phyloP scores from a whole-genome alignment of 2,329 filamentous ascomycete species.

The Lasiodiplodia gonubiensis region DNA sequence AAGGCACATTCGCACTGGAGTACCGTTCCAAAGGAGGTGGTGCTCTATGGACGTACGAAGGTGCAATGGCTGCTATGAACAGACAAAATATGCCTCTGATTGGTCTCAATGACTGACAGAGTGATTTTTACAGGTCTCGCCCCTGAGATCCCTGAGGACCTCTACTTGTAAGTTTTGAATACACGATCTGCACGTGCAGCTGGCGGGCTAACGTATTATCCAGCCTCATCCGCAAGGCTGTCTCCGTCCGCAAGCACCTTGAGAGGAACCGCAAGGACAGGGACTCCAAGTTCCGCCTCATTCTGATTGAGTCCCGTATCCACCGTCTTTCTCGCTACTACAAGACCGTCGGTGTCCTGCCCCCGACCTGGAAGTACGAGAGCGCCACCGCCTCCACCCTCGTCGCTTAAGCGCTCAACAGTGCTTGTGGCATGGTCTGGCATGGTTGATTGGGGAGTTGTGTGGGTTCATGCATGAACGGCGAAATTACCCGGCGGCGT shows the following conservation, averaged over 20 bases:
- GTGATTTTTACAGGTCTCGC: slow-evolving; percentile 76
- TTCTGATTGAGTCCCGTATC: slow-evolving; percentile 99
- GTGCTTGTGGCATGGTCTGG: background rate
- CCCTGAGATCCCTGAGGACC: slow-evolving; percentile 97
- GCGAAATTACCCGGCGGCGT: slow-evolving; percentile 14
- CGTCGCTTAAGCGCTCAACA: slow-evolving; percentile 72
- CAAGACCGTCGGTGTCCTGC: slow-evolving; percentile 85
- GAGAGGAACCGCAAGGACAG: slow-evolving; percentile 99
- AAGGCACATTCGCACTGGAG: slow-evolving; percentile 45
- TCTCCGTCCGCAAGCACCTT: slow-evolving; percentile 99
- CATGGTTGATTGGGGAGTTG: slow-evolving; percentile 13
- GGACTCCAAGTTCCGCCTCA: slow-evolving; percentile 99
- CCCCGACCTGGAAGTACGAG: slow-evolving; percentile 99
- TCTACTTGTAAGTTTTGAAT: slow-evolving; percentile 96
- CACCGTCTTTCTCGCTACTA: slow-evolving; percentile 99
- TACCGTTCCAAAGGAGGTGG: slow-evolving; percentile 36
- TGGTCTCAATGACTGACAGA: slow-evolving; percentile 51
- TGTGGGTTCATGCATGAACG: slow-evolving; percentile 22
- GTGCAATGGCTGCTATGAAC: slow-evolving; percentile 37
- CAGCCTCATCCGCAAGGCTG: slow-evolving; percentile 65
- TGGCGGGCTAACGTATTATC: slow-evolving; percentile 6
- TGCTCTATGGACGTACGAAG: slow-evolving; percentile 34
- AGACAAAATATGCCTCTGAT: slow-evolving; percentile 50
- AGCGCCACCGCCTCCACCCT: slow-evolving; percentile 93
- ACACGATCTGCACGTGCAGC: slow-evolving; percentile 1